These are phyloP conservation scores for Tetracladium marchalianum DNA, from an alignment of 495 filamentous ascomycete species.

Conservation along the genomic window DNA sequence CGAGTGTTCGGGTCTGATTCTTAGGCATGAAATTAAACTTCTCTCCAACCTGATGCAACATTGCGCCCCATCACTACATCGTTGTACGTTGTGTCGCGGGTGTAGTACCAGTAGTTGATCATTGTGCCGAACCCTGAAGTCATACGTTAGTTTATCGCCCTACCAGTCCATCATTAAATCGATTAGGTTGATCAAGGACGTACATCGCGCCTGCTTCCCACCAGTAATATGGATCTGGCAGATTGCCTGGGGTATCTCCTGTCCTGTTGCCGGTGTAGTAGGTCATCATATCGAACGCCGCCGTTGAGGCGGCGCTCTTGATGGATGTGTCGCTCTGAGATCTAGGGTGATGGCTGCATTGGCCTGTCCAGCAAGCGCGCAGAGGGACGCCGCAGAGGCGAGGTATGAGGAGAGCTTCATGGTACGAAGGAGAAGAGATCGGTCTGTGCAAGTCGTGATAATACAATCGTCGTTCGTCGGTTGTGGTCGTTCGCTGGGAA, in stretches of 20 bases:
- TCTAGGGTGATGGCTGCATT: slow-evolving; percentile 32
- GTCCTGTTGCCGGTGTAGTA: slow-evolving; percentile 66
- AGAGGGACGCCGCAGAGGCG: slow-evolving; percentile 47
- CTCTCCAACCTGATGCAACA: slow-evolving; percentile 48
- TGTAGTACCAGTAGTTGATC: slow-evolving; percentile 62
- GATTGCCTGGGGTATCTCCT: slow-evolving; percentile 59
- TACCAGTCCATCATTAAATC: too few species aligned
- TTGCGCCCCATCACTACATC: slow-evolving; percentile 35
- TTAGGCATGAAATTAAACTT: slow-evolving; percentile 48
- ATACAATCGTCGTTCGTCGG: too few species aligned
- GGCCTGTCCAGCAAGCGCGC: slow-evolving; percentile 43
- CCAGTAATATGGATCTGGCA: slow-evolving; percentile 73
- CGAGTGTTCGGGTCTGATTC: slow-evolving; percentile 45
- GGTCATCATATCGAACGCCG: slow-evolving; percentile 15
- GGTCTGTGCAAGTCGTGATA: too few species aligned
- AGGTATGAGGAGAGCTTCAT: slow-evolving; percentile 7
- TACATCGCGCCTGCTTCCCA: slow-evolving; percentile 73
- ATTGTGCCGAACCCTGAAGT: slow-evolving; percentile 43
- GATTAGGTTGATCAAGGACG: slow-evolving; percentile 19
- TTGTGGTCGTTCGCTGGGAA: too few species aligned
- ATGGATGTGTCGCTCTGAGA: slow-evolving; percentile 16
- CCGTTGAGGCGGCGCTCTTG: slow-evolving; percentile 4
- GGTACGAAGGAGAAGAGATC: too few species aligned
- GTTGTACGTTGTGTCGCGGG: slow-evolving; percentile 53
- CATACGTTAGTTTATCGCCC: slow-evolving; percentile 25